A percentile compares a stretch with the other conserved stretches of the same genome.
phyloP scores from a whole-genome alignment of 2,329 filamentous ascomycete species.

The Lachnellula arida region DNA sequence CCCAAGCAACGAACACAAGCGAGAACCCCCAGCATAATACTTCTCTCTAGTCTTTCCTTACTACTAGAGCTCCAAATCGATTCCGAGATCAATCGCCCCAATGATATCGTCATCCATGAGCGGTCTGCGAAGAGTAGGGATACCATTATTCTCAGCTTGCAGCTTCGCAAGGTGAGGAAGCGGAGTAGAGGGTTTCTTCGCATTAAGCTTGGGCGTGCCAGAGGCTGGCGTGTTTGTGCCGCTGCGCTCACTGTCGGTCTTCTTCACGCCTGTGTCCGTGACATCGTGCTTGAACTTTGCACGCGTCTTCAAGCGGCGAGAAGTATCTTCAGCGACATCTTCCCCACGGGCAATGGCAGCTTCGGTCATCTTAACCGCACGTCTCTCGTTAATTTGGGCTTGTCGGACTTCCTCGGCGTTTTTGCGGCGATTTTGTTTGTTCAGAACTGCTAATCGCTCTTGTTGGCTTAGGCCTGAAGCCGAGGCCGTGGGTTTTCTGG shows the following conservation, averaged over 20 bases:
- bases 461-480: slow-evolving; percentile 59
- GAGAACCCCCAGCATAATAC: neutral
- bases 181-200: slow-evolving; percentile 39
- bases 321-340: slow-evolving; percentile 52
- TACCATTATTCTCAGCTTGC: slow-evolving; percentile 45
- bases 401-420: slow-evolving; percentile 90
- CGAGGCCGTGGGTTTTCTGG: slow-evolving; percentile 42
- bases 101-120: slow-evolving; percentile 92
- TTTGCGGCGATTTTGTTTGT: slow-evolving; percentile 74
- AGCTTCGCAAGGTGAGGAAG: slow-evolving; percentile 46
- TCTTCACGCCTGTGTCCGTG: slow-evolving; percentile 43
- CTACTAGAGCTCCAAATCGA: slow-evolving; percentile 66
- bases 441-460: slow-evolving; percentile 77
- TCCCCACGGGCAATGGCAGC: slow-evolving; percentile 61
- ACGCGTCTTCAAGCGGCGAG: slow-evolving; percentile 59
- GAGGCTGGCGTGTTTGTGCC: slow-evolving; percentile 46
- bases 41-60: neutral
- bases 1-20: neutral
- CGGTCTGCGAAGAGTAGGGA: slow-evolving; percentile 69
- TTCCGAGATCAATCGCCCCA: slow-evolving; percentile 79
- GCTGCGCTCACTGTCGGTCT: slow-evolving; percentile 46
- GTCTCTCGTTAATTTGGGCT: slow-evolving; percentile 78
- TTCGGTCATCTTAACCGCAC: slow-evolving; percentile 55
- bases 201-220: slow-evolving; percentile 39
- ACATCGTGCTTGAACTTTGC: slow-evolving; percentile 65